phyloP scores from a whole-genome alignment of 306 rosid species.

The Urtica urens region DNA sequence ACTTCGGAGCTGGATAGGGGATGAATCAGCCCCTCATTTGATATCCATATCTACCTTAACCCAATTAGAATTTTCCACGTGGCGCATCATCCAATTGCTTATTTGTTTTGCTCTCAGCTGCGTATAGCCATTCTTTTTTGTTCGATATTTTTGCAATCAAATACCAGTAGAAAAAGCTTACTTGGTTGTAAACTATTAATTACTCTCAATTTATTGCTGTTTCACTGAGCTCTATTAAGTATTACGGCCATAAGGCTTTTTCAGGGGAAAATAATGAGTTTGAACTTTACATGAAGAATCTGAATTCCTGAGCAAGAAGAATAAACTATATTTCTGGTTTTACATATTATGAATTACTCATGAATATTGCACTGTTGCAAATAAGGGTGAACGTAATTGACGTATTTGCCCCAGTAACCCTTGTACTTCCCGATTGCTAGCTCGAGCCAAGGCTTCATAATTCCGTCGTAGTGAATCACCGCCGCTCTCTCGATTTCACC shows the following conservation, averaged over 20 bases:
- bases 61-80: slow-evolving; percentile 46
- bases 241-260: slow-evolving; percentile 14
- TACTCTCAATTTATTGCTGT: slow-evolving; percentile 27
- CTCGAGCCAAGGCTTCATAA: slow-evolving; percentile 93
- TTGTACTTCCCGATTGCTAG: slow-evolving; percentile 57
- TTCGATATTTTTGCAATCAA: neutral
- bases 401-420: slow-evolving; percentile 57
- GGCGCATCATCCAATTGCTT: slow-evolving; percentile 28
- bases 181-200: slow-evolving; percentile 16
- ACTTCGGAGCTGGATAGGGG: slow-evolving; percentile 45
- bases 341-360: slow-evolving; percentile 32
- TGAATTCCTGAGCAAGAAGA: too few species aligned
- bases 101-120: neutral
- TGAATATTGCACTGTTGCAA: slow-evolving; percentile 87
- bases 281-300: slow-evolving; percentile 57
- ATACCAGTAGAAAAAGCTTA: slow-evolving; percentile 14
- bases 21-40: slow-evolving; percentile 26
- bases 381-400: slow-evolving; percentile 46
- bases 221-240: slow-evolving; percentile 32
- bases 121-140: neutral
- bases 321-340: too few species aligned
- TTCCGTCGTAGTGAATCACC: slow-evolving; percentile 81
- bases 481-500: slow-evolving; percentile 56
- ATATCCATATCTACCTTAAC: slow-evolving; percentile 42
- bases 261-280: slow-evolving; percentile 19